phyloP scores from a whole-genome alignment of 2,329 filamentous ascomycete genomes.

The Scopulariopsis brevicaulis region DNA sequence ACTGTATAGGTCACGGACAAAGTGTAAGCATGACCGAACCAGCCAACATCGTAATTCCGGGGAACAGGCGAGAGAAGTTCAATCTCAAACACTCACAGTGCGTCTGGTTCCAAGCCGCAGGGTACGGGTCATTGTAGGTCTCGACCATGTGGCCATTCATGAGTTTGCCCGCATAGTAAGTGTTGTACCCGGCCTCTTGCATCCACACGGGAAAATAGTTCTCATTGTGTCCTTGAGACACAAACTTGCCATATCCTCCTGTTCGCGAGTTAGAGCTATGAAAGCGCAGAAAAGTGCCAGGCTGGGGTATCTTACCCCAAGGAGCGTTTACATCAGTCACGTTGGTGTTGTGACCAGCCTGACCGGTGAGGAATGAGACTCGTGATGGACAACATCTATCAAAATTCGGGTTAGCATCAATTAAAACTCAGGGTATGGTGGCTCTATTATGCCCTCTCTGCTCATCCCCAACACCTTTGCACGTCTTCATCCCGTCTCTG shows the following conservation, averaged over 20 bases:
- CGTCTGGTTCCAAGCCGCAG: constrained; percentile 47
- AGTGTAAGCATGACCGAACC: too few relatives aligned
- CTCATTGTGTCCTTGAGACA: constrained; percentile 52
- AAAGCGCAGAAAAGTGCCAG: constrained; percentile 26
- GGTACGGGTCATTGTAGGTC: constrained; percentile 48
- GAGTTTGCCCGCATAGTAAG: constrained; percentile 64
- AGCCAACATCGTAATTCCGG: too few relatives aligned
- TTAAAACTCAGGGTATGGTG: too few relatives aligned
- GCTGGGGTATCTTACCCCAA: constrained; percentile 15
- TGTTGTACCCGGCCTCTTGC: constrained; percentile 56
- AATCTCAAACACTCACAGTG: constrained; percentile 10
- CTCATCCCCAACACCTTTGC: too few relatives aligned
- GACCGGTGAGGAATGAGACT: constrained; percentile 53
- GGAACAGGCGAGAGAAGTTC: too few relatives aligned
- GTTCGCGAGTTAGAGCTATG: neutral
- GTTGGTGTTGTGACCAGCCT: constrained; percentile 59
- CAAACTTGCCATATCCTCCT: constrained; percentile 51
- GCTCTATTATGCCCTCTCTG: too few relatives aligned
- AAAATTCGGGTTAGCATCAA: too few relatives aligned
- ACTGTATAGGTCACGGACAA: neutral
- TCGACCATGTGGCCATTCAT: constrained; percentile 51
- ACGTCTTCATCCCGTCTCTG: too few relatives aligned
- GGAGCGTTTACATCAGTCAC: constrained; percentile 47
- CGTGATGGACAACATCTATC: constrained; percentile 48
- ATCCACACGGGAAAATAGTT: constrained; percentile 62